Conservation (phyloP, 345 rosid species). For the Brassica nigra region DNA sequence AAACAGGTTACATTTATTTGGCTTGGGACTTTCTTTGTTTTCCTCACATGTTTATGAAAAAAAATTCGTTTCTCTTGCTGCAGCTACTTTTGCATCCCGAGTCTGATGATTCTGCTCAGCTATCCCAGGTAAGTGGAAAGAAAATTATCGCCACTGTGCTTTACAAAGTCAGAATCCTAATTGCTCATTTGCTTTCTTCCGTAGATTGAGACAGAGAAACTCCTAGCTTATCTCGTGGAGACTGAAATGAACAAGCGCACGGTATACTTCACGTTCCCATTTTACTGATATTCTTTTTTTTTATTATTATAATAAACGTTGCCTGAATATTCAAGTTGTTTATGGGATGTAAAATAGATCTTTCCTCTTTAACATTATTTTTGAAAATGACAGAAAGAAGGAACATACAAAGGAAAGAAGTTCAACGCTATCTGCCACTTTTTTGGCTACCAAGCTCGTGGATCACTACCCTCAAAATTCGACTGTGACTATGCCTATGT, state of each 20-base stretch:
- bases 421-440: constrained; percentile 96
- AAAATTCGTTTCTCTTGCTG: constrained; percentile 28
- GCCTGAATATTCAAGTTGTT: neutral
- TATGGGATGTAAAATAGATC: neutral
- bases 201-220: constrained; percentile 98
- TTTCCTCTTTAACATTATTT: neutral
- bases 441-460: constrained; percentile 98
- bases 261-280: constrained; percentile 44
- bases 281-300: neutral
- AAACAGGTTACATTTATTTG: constrained; percentile 58
- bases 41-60: neutral
- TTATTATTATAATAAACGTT: neutral
- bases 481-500: constrained; percentile 97
- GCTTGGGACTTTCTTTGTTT: neutral
- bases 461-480: constrained; percentile 93
- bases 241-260: constrained; percentile 79
- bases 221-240: constrained; percentile 94
- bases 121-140: constrained; percentile 73
- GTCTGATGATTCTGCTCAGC: constrained; percentile 98
- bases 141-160: neutral
- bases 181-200: constrained; percentile 25
- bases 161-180: constrained; percentile 15
- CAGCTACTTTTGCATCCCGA: constrained; percentile 91
- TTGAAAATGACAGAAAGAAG: constrained; percentile 65
- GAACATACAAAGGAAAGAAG: constrained; percentile 86